Evolutionary conservation across 345 rosid species (phyloP).

Genomic region (Murraya paniculata): DNA sequence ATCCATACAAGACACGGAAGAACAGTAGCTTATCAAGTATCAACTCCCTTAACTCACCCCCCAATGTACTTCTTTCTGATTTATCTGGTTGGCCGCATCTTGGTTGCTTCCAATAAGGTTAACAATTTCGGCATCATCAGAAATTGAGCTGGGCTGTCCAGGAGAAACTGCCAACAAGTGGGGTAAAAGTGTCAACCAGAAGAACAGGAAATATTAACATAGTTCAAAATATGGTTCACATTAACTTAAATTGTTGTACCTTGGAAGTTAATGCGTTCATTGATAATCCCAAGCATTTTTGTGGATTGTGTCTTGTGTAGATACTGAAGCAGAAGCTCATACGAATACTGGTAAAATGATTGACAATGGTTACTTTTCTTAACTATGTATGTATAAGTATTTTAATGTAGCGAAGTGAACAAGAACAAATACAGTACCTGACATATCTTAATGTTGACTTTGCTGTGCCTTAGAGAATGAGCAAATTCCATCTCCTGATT

Average conservation of each 20-base stretch:
- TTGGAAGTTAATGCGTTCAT: constrained; percentile 86
- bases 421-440: constrained; percentile 47
- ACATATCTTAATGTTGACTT: constrained; percentile 87
- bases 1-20: not conserved
- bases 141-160: constrained; percentile 76
- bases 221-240: not conserved
- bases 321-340: constrained; percentile 88
- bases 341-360: constrained; percentile 67
- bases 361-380: not conserved
- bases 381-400: not conserved
- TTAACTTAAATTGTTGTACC: constrained; percentile 38
- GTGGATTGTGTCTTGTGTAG: constrained; percentile 77
- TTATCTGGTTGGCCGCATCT: constrained; percentile 67
- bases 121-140: constrained; percentile 84
- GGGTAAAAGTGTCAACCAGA: constrained; percentile 11
- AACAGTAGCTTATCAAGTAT: not conserved
- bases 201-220: not conserved
- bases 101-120: constrained; percentile 69
- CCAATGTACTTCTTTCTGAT: constrained; percentile 85
- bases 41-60: constrained; percentile 53
- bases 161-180: constrained; percentile 67
- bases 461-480: constrained; percentile 77
- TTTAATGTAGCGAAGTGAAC: not conserved
- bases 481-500: constrained; percentile 96
- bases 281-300: constrained; percentile 81